Percentiles rank a stretch among this genome's conserved stretches.
Conservation (phyloP, 2,329 filamentous ascomycete genomes). For the Apiospora aurea region DNA sequence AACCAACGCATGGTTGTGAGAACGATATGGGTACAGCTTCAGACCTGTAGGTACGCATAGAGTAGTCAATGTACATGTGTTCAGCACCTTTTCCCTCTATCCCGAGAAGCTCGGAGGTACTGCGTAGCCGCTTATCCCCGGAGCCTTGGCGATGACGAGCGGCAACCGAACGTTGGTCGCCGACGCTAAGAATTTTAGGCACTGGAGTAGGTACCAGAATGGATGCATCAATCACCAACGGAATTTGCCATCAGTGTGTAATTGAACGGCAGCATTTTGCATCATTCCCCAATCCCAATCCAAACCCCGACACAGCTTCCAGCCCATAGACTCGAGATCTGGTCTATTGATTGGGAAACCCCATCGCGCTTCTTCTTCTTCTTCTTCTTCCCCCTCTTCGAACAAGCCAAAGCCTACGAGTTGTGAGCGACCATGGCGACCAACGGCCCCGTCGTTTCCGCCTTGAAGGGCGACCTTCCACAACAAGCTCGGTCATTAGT, state of each 20-base stretch:
- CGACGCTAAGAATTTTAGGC: slow-evolving; percentile 12
- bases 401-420: not conserved
- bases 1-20: too few relatives aligned
- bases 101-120: slow-evolving; percentile 1
- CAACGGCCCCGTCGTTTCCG: slow-evolving; percentile 36
- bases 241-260: slow-evolving; percentile 21
- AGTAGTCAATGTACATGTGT: not conserved
- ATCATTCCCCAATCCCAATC: slow-evolving; percentile 2
- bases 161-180: not conserved
- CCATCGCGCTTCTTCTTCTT: not conserved
- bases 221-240: not conserved
- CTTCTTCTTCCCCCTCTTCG: not conserved
- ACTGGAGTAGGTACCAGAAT: not conserved
- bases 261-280: slow-evolving; percentile 21
- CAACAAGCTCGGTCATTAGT: slow-evolving; percentile 65
- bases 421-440: slow-evolving; percentile 14
- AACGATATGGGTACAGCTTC: too few relatives aligned
- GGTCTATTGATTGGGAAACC: not conserved
- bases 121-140: not conserved
- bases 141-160: slow-evolving; percentile 19
- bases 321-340: not conserved
- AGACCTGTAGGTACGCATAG: too few relatives aligned
- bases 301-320: not conserved
- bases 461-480: slow-evolving; percentile 60
- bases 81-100: not conserved